These are phyloP conservation scores for Neofusicoccum parvum DNA, from an alignment of 2,329 filamentous ascomycete species.

Conservation along the genomic window DNA sequence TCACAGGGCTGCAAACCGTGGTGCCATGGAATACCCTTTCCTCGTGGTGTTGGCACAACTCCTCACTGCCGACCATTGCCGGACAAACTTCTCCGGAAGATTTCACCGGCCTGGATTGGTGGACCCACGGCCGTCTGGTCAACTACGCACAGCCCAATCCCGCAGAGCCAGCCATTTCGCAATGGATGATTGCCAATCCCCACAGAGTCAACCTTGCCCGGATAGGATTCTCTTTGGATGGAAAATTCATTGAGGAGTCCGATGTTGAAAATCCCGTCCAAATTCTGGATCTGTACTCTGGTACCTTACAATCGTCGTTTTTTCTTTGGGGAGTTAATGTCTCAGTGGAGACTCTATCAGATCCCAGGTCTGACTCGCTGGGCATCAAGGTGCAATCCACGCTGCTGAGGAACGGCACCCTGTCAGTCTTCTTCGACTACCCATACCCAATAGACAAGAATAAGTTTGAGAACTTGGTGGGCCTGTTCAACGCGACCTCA, in stretches of 20 bases:
- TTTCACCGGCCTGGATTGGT: constrained; percentile 48
- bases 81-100: constrained; percentile 39
- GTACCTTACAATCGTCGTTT: constrained; percentile 49
- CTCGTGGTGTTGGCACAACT: constrained; percentile 52
- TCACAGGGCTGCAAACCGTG: constrained; percentile 51
- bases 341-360: constrained; percentile 49
- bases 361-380: constrained; percentile 51
- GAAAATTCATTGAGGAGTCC: constrained; percentile 30
- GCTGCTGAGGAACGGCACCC: constrained; percentile 39
- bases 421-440: constrained; percentile 57
- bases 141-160: constrained; percentile 49
- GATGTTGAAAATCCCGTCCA: constrained; percentile 31
- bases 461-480: constrained; percentile 59
- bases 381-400: constrained; percentile 48
- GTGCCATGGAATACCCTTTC: constrained; percentile 46
- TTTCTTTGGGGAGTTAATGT: constrained; percentile 44
- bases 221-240: constrained; percentile 48
- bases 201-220: constrained; percentile 55
- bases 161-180: constrained; percentile 45
- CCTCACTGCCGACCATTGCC: constrained; percentile 43
- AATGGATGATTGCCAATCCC: constrained; percentile 59
- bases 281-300: constrained; percentile 53
- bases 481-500: constrained; percentile 52
- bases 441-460: constrained; percentile 51
- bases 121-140: constrained; percentile 47